Conservation (phyloP, 495 filamentous ascomycete species). For the Penicillium silybi region DNA sequence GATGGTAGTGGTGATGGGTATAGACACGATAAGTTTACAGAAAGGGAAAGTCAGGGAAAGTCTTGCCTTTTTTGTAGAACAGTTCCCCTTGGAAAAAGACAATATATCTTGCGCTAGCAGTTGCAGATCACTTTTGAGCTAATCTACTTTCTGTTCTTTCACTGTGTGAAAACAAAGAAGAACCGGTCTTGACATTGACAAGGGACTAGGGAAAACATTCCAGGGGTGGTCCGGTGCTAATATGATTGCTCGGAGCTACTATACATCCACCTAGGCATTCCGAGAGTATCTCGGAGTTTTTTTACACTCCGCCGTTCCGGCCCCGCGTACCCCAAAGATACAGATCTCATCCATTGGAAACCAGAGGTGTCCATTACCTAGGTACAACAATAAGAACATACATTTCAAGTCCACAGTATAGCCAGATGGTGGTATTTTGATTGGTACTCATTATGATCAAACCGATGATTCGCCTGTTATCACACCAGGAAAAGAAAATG, state of each 20-base stretch:
- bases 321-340: no score
- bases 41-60: no score
- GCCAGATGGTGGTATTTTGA: neutral
- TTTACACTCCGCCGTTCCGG: neutral
- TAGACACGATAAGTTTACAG: no score
- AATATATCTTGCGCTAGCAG: no score
- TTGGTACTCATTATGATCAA: constrained; percentile 2
- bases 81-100: no score
- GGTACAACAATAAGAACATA: no score
- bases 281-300: neutral
- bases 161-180: neutral
- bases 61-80: no score
- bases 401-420: neutral
- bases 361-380: no score
- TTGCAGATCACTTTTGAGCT: no score
- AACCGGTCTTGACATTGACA: neutral
- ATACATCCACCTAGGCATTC: neutral
- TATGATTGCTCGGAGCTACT: neutral
- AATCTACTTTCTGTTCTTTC: no score
- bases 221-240: neutral
- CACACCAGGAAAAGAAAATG: constrained; percentile 4
- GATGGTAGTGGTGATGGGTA: no score
- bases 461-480: constrained; percentile 10
- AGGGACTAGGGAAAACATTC: neutral
- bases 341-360: no score